Conservation (phyloP, 495 filamentous ascomycete species). For the Aspergillus campestris region DNA sequence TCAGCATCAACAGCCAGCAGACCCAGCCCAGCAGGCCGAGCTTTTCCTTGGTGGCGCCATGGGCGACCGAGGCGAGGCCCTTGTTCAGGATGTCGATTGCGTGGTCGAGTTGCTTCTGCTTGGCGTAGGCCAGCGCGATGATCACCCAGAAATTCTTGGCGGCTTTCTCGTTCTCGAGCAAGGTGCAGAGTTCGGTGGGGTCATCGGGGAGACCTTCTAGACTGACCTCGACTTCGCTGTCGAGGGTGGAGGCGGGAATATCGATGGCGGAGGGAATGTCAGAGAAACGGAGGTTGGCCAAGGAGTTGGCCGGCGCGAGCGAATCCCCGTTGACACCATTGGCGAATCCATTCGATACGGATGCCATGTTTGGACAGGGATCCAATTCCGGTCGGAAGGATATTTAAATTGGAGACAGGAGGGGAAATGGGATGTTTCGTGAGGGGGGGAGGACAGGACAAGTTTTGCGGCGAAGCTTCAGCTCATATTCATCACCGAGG, state of each 20-base stretch:
- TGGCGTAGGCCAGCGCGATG: slow-evolving; percentile 93
- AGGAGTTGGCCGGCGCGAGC: slow-evolving; percentile 12
- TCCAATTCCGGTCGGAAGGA: slow-evolving; percentile 7
- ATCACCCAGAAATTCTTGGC: slow-evolving; percentile 90
- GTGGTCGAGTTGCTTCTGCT: slow-evolving; percentile 84
- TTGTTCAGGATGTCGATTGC: slow-evolving; percentile 90
- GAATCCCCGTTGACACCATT: slow-evolving; percentile 40
- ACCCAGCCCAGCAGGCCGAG: slow-evolving; percentile 74
- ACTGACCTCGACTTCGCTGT: slow-evolving; percentile 87
- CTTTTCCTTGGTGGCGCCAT: slow-evolving; percentile 69
- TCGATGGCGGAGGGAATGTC: slow-evolving; percentile 86
- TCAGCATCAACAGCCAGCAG: slow-evolving; percentile 88
- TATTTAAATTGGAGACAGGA: not conserved
- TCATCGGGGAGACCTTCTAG: slow-evolving; percentile 86
- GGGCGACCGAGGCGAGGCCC: slow-evolving; percentile 64
- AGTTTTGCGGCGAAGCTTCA: slow-evolving; percentile 9
- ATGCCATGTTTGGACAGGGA: slow-evolving; percentile 37
- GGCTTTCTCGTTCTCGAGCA: slow-evolving; percentile 86
- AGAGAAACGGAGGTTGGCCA: slow-evolving; percentile 56
- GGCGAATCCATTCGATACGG: slow-evolving; percentile 44
- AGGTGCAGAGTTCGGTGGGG: slow-evolving; percentile 86
- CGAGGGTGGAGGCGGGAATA: slow-evolving; percentile 73
- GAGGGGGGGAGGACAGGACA: too few relatives aligned
- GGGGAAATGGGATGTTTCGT: not conserved
- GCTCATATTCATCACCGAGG: slow-evolving; percentile 27